These are phyloP conservation scores for Chaetomiaceae sp. DNA, from an alignment of 2,329 filamentous ascomycete genomes.

Conservation along the genomic window DNA sequence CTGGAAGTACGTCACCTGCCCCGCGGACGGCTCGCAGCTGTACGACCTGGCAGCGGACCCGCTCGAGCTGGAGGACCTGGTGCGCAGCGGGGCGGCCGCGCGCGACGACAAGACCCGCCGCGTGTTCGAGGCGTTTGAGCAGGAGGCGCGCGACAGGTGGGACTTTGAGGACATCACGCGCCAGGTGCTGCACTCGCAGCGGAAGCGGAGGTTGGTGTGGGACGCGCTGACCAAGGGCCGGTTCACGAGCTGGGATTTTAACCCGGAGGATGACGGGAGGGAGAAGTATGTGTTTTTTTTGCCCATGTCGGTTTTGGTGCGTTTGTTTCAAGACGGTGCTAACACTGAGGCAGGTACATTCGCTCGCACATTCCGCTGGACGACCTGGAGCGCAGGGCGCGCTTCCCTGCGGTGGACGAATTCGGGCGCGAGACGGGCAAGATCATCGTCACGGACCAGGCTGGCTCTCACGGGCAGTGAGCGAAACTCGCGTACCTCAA, in stretches of 20 bases:
- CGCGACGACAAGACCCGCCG: slow-evolving; percentile 40
- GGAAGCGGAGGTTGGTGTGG: slow-evolving; percentile 73
- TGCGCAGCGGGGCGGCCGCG: slow-evolving; percentile 28
- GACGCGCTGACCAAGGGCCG: slow-evolving; percentile 68
- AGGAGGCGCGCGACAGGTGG: slow-evolving; percentile 71
- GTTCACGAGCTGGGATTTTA: slow-evolving; percentile 80
- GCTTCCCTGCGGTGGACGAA: slow-evolving; percentile 61
- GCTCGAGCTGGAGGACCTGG: slow-evolving; percentile 68
- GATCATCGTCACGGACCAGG: slow-evolving; percentile 36
- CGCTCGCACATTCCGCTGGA: slow-evolving; percentile 76
- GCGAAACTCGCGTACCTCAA: too few species aligned
- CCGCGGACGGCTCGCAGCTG: slow-evolving; percentile 76
- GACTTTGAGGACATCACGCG: slow-evolving; percentile 71
- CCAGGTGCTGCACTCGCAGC: slow-evolving; percentile 70
- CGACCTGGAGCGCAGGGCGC: slow-evolving; percentile 68
- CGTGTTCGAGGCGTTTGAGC: slow-evolving; percentile 60
- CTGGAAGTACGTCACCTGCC: slow-evolving; percentile 88
- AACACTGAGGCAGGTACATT: slow-evolving; percentile 58
- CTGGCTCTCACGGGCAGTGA: slow-evolving; percentile 40
- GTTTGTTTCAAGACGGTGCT: slow-evolving; percentile 1
- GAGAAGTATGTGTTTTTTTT: slow-evolving; percentile 48
- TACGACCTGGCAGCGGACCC: slow-evolving; percentile 75
- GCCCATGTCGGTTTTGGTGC: background rate
- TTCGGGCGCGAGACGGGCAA: slow-evolving; percentile 44
- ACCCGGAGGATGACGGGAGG: slow-evolving; percentile 64